Conservation (phyloP, 805 yeast genomes). For the Candida morakotiae region DNA sequence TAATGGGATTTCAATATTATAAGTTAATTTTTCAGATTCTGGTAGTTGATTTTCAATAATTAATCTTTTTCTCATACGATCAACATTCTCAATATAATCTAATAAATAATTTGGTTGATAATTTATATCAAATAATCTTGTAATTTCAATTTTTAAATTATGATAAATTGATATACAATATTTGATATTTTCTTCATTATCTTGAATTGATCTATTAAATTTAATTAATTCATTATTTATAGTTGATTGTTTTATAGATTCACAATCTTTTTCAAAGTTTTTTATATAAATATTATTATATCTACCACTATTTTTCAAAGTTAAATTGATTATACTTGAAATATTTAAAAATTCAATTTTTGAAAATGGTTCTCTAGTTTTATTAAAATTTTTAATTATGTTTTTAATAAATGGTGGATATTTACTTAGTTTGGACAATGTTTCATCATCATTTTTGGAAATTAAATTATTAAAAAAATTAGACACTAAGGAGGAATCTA, state of each 20-base stretch:
- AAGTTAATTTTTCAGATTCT: conserved; percentile 41
- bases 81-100: conserved; percentile 67
- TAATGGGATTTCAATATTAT: conserved; percentile 38
- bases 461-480: conserved; percentile 28
- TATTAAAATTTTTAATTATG: conserved; percentile 21
- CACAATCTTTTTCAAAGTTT: conserved; percentile 33
- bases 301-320: conserved; percentile 33
- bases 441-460: conserved; percentile 36
- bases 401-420: conserved; percentile 25
- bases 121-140: conserved; percentile 26
- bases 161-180: conserved; percentile 47
- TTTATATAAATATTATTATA: conserved; percentile 30
- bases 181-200: conserved; percentile 56
- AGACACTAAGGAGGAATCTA: conserved; percentile 17
- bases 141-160: conserved; percentile 40
- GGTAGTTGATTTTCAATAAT: conserved; percentile 49
- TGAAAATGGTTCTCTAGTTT: conserved; percentile 16
- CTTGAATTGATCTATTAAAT: conserved; percentile 56
- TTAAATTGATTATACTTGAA: conserved; percentile 29
- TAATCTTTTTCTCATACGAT: conserved; percentile 62
- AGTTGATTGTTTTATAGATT: conserved; percentile 28
- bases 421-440: conserved; percentile 22
- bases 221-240: conserved; percentile 44
- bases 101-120: conserved; percentile 39
- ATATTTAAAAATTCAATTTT: conserved; percentile 17